Evolutionary conservation across 345 rosid genomes (phyloP), one percentile per base, ranked within the genome.

Genomic region (Heritiera littoralis): DNA sequence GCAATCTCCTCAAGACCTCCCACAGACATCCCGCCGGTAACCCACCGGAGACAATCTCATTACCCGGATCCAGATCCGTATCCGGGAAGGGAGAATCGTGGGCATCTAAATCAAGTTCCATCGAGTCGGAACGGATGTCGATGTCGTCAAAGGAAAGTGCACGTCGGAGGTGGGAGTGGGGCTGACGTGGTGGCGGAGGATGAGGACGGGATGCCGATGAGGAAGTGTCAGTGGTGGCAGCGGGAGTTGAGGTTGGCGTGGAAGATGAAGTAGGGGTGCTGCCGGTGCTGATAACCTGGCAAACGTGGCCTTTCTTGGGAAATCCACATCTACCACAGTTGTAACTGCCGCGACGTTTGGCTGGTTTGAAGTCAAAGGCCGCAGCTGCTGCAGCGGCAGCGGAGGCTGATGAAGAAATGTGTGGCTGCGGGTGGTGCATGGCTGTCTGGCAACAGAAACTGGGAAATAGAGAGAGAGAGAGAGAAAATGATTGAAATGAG

Each of bases 311-410:
- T 64, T 90, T 97, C 84, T 97, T 97, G 64, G 98, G 99, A 45
- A 86, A 97, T 18, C 99, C 99, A 40, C 99, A 97, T n/a, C 98
- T 88, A 77, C 98, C 91, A 68, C 99, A 97, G 88, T 88, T 97
- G 84, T 97, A 97, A 77, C 90, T 94, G 46, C 99, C 98, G 1
- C 99, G 93, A 20, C 86, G 87, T 59, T 87, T 92, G n/a, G 64
- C 56, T 14, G 83, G 91, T 45, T 84, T 89, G 45, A 82, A 79
- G 74, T 90, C 87, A 20, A 89, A 76, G 8, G 92, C 82, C 59
- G 90, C 85, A 63, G 90, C 74, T 58, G 83, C 86, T 3, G 86
- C 83, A 12, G 81, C 68, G 6, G 89, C 90, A 18, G 77, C 61
- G 30, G 75, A 17, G 81, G 90, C 85, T 60, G 92, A 66, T 4